Conservation (phyloP, 495 filamentous ascomycete genomes). For the Polyplosphaeria fusca region DNA sequence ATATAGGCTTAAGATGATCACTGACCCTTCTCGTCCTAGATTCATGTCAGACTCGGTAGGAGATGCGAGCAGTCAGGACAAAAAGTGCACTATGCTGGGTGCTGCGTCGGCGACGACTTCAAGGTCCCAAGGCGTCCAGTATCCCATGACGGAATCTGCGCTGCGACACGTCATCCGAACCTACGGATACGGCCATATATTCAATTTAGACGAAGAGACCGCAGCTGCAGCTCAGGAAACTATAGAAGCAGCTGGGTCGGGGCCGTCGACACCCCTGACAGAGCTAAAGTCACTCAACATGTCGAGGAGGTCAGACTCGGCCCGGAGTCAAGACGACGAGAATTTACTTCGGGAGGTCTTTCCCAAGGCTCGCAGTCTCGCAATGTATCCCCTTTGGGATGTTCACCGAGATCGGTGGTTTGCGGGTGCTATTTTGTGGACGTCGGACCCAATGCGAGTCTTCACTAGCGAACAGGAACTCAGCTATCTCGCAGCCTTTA, state of each 20-base stretch:
- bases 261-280: neutral
- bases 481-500: conserved; percentile 56
- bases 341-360: conserved; percentile 38
- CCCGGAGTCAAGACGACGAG: conserved; percentile 36
- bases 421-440: conserved; percentile 65
- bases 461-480: conserved; percentile 53
- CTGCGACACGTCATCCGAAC: conserved; percentile 53
- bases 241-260: neutral
- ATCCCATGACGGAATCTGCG: conserved; percentile 43
- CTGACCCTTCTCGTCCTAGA: too few species aligned
- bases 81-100: conserved; percentile 22
- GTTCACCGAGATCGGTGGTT: conserved; percentile 67
- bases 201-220: conserved; percentile 52
- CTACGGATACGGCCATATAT: conserved; percentile 60
- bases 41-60: too few species aligned
- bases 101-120: conserved; percentile 44
- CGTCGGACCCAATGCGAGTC: conserved; percentile 45
- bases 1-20: too few species aligned
- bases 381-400: conserved; percentile 68
- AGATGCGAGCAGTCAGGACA: conserved; percentile 13
- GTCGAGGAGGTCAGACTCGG: conserved; percentile 13
- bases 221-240: conserved; percentile 17
- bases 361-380: conserved; percentile 53
- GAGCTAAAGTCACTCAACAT: conserved; percentile 16
- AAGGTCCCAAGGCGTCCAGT: conserved; percentile 13